Conservation (phyloP, 768 basidiomycete species). For the Sporobolomyces roseus region DNA sequence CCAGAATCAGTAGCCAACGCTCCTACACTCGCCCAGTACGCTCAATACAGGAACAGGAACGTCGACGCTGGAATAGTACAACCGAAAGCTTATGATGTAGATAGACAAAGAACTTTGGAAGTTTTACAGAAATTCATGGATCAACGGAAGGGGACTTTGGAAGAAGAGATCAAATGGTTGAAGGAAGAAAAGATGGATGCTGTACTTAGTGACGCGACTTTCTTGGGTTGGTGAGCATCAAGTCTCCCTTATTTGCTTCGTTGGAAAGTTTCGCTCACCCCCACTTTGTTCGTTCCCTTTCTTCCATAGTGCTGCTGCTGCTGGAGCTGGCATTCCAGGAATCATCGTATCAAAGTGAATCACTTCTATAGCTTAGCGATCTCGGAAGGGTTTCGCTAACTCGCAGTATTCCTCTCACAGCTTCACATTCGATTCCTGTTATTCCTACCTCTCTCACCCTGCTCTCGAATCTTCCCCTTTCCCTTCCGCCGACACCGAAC, state of each 20-base stretch:
- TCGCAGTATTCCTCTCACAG: not conserved
- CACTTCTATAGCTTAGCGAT: too few species aligned
- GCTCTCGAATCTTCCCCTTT: not conserved
- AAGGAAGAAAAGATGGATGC: slow-evolving; percentile 55
- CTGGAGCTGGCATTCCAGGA: slow-evolving; percentile 62
- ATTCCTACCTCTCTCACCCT: slow-evolving; percentile 59
- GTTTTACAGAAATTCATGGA: slow-evolving; percentile 61
- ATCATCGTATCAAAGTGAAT: slow-evolving; percentile 64
- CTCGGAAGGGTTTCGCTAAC: not conserved
- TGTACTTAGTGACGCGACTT: slow-evolving; percentile 72
- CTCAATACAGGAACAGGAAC: slow-evolving; percentile 64
- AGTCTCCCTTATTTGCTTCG: not conserved
- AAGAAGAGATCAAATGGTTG: slow-evolving; percentile 62
- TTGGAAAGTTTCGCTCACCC: not conserved
- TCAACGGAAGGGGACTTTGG: slow-evolving; percentile 58
- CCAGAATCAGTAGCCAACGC: not conserved
- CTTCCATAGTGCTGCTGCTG: slow-evolving; percentile 58
- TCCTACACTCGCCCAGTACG: slow-evolving; percentile 52
- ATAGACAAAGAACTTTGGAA: slow-evolving; percentile 65
- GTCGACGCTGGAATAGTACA: slow-evolving; percentile 78
- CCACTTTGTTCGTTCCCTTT: too few species aligned
- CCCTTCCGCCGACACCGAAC: slow-evolving; percentile 49
- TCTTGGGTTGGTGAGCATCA: slow-evolving; percentile 64
- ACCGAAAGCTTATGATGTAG: slow-evolving; percentile 73
- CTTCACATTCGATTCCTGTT: slow-evolving; percentile 80